Conservation (phyloP, 306 rosid genomes). For the Cucumis hystrix region DNA sequence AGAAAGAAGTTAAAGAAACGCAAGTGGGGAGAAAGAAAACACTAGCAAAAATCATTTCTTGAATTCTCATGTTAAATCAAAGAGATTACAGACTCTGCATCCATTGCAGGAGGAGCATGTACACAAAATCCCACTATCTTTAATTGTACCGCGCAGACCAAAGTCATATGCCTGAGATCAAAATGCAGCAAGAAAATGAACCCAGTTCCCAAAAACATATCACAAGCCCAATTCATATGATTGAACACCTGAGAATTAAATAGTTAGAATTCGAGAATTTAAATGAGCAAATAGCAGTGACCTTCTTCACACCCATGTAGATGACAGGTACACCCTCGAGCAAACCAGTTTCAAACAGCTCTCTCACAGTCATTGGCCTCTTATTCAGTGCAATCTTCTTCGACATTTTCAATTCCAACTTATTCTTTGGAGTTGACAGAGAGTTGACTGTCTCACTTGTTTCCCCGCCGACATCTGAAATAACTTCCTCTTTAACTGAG, state of each 20-base stretch:
- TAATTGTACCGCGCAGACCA: conserved; percentile 66
- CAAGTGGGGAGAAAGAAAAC: neutral
- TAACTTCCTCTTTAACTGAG: conserved; percentile 8
- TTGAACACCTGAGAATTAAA: neutral
- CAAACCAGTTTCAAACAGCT: conserved; percentile 84
- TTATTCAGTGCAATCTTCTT: conserved; percentile 41
- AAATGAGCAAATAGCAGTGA: conserved; percentile 12
- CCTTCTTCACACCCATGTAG: conserved; percentile 88
- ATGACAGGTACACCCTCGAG: conserved; percentile 85
- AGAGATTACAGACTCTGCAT: conserved; percentile 51
- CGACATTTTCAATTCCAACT: conserved; percentile 57
- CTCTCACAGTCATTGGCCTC: conserved; percentile 65
- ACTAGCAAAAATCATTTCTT: neutral
- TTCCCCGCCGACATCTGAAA: conserved; percentile 21
- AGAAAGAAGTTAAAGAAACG: conserved; percentile 12
- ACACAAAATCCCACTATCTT: conserved; percentile 82
- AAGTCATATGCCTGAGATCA: conserved; percentile 56
- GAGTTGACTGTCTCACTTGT: conserved; percentile 11
- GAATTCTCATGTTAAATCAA: conserved; percentile 10
- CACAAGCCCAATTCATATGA: neutral
- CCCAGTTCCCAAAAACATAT: neutral
- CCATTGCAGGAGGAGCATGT: conserved; percentile 64
- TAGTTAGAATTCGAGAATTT: neutral
- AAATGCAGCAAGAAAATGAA: neutral
- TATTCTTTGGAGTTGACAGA: conserved; percentile 22